phyloP scores from a whole-genome alignment of 768 basidiomycete species.

The Multifurca ochricompacta region DNA sequence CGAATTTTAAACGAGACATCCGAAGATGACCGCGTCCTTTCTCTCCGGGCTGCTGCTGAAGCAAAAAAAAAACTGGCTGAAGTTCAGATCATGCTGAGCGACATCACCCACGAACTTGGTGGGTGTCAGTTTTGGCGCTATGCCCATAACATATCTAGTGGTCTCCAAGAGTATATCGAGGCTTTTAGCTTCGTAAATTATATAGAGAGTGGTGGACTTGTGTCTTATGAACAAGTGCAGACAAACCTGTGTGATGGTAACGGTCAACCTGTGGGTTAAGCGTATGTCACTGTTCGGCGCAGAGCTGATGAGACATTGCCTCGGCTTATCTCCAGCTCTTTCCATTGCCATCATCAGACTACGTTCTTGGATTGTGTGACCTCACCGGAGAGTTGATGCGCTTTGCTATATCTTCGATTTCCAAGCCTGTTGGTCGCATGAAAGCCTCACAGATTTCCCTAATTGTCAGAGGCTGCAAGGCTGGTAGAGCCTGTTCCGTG shows the following conservation, averaged over 20 bases:
- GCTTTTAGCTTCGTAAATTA: slow-evolving; percentile 85
- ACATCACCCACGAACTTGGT: slow-evolving; percentile 51
- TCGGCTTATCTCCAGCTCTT: slow-evolving; percentile 49
- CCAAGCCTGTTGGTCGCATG: slow-evolving; percentile 53
- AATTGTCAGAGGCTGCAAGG: slow-evolving; percentile 69
- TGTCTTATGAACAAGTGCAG: slow-evolving; percentile 65
- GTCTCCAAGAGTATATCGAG: slow-evolving; percentile 95
- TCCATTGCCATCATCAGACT: slow-evolving; percentile 71
- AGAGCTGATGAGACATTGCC: background rate
- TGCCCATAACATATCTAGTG: slow-evolving; percentile 64
- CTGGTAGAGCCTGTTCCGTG: slow-evolving; percentile 37
- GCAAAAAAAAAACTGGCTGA: slow-evolving; percentile 58
- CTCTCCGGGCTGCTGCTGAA: slow-evolving; percentile 40
- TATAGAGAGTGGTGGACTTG: slow-evolving; percentile 58
- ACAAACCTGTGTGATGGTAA: slow-evolving; percentile 49
- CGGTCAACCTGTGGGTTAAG: slow-evolving; percentile 28
- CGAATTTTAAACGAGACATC: slow-evolving; percentile 48
- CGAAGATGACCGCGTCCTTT: slow-evolving; percentile 28
- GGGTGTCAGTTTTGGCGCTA: slow-evolving; percentile 74
- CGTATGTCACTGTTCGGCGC: background rate
- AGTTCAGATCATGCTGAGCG: slow-evolving; percentile 55
- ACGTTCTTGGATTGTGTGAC: slow-evolving; percentile 87
- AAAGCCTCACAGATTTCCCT: slow-evolving; percentile 56
- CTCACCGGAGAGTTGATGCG: slow-evolving; percentile 97
- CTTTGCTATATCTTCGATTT: slow-evolving; percentile 78